Evolutionary conservation across 495 filamentous ascomycete species (phyloP), one percentile per base, ranked within the genome.

Genomic region (Melanomma pulvis-pyrius): DNA sequence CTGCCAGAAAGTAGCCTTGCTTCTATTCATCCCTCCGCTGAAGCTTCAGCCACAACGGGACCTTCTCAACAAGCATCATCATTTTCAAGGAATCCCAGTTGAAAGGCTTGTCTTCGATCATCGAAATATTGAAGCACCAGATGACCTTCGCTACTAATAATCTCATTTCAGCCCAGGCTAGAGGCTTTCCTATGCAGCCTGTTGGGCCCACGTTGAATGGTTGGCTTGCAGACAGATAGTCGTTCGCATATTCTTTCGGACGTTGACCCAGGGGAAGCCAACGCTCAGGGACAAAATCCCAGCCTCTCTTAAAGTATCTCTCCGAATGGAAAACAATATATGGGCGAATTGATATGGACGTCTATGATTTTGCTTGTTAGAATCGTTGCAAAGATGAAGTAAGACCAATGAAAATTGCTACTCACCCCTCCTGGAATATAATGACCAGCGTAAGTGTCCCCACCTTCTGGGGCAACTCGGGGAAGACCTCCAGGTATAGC

Each of bases 401-500:
- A 13, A 15, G 32, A n/a, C n/a, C n/a, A 9, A 53, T 53, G 7
- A 34, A 36, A 1, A 28, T 13, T 26, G 17, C 4, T 47, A 63
- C 61, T 76, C 22, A 74, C 76, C 7, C 78, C 75, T 32, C 65
- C 73, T n/a, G 78, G 76, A 22, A 82, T 61, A 24, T 65, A 78
- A 11, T 70, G 21, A 1, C 77, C 78, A 52, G 74, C 71, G 25
- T 82, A 74, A 5, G 69, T 61, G 6, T 72, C 74, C 2, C 82
- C 81, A 15, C 70, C 76, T 57, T 77, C 72, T 0, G 82, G 77
- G 0, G 80, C 80, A 32, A 78, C 74, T 0, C 82, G 76, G 0
- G 79, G 77, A 61, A 85, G 79, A 9, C 67, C 74, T 30, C 78
- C 79, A 17, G 80, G 79, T 13, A 81, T 78, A 0, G 83, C 79